Base-by-base conservation (phyloP, 257 asterid species). In the Scutellaria baicalensis region DNA sequence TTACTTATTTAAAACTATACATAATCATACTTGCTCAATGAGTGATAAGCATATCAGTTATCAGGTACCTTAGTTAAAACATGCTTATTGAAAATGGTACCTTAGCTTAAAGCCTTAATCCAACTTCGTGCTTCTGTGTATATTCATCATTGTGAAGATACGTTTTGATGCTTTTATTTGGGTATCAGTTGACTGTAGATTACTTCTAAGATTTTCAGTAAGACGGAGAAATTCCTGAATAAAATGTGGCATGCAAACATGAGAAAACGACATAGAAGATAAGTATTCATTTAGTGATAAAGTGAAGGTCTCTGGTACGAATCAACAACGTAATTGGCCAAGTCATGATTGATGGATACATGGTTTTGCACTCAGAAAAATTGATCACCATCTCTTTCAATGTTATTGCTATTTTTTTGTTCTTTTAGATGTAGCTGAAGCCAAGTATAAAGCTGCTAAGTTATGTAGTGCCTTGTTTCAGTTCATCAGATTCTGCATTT, bases 401-500 rank as follows among this genome's bases (percentile, higher is more conserved):
- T 77, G 78, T 68, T 71, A 63, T 64, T 44, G 66, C 64, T 74
- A 66, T 69, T 43, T 27, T 27, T 27, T 44, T 72, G 76, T 70
- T 44, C 76, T 73, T 31, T 66, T 72, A 75, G 78, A 72, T 57
- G 79, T 75, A 50, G 66, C 82, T 59, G 83, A 84, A 76, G 77
- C 66, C 69, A 77, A 64, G 78, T 73, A 51, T 68, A 72, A 79
- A 77, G 82, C 78, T 78, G 84, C 78, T 87, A 84, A 84, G 83
- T 81, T 82, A 75, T 81, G 80, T 79, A 62, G 80, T 88, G 80
- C 84, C 82, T 88, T 84, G 74, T 84, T 83, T 74, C 73, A 91
- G 99, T 81, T 89, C 97, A 72, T 89, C 99, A 69, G 97, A 94
- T 79, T 89, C 99, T 60, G 96, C 97, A 8, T 94, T 94, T 64